These are phyloP conservation scores for Mimosa bimucronata DNA, from an alignment of 306 rosid species.

Conservation along the genomic window DNA sequence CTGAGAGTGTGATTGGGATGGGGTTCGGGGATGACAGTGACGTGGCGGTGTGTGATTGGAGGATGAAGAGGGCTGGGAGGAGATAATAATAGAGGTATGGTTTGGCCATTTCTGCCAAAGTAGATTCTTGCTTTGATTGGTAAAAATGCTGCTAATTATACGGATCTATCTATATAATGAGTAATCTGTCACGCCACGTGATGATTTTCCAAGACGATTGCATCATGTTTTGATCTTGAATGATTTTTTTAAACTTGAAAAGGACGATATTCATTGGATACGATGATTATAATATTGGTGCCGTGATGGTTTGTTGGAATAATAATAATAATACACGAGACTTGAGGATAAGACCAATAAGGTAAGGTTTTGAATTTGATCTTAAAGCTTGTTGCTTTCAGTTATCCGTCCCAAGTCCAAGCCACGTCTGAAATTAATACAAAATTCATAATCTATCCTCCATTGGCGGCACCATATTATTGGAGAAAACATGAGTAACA, in stretches of 20 bases:
- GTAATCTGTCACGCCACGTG: too few relatives aligned
- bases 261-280: not conserved
- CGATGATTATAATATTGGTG: not conserved
- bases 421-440: not conserved
- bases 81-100: constrained; percentile 8
- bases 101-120: constrained; percentile 35
- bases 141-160: too few relatives aligned
- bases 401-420: not conserved
- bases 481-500: too few relatives aligned
- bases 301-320: not conserved
- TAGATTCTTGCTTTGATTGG: not conserved
- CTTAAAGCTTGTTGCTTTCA: not conserved
- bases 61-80: constrained; percentile 30
- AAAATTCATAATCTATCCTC: too few relatives aligned
- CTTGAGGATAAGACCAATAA: not conserved
- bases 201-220: too few relatives aligned
- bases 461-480: too few relatives aligned
- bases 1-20: constrained; percentile 46
- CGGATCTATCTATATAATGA: not conserved
- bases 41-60: constrained; percentile 51
- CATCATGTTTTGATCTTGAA: not conserved
- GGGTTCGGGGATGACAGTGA: constrained; percentile 26
- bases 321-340: not conserved
- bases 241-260: not conserved
- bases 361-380: not conserved